Evolutionary conservation across 2,329 filamentous ascomycete species (phyloP).

Genomic region (Fusarium nanum): DNA sequence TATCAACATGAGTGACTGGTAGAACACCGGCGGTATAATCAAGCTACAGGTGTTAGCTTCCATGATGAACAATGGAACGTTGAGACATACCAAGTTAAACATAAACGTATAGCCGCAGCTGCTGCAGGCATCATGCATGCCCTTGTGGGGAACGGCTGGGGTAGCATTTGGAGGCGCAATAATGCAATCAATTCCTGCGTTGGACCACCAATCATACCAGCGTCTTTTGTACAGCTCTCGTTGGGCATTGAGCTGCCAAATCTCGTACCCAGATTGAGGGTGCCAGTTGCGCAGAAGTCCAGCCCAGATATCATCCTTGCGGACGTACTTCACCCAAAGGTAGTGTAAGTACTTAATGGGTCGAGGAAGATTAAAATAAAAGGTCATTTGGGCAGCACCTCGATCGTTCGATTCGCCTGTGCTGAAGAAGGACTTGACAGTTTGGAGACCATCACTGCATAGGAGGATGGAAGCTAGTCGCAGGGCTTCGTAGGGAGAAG

Average conservation of each 20-base stretch:
- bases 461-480: slow-evolving; percentile 82
- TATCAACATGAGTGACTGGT: slow-evolving; percentile 87
- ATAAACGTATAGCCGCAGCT: slow-evolving; percentile 94
- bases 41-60: slow-evolving; percentile 61
- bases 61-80: too few species aligned
- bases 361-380: slow-evolving; percentile 77
- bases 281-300: slow-evolving; percentile 79
- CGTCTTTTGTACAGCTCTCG: slow-evolving; percentile 80
- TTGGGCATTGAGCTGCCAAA: slow-evolving; percentile 83
- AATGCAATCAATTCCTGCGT: slow-evolving; percentile 78
- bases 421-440: slow-evolving; percentile 81
- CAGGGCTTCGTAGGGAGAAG: slow-evolving; percentile 79
- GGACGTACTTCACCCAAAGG: slow-evolving; percentile 87
- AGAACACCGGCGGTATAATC: slow-evolving; percentile 88
- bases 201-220: slow-evolving; percentile 90
- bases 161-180: slow-evolving; percentile 90
- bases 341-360: slow-evolving; percentile 88
- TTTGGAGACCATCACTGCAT: slow-evolving; percentile 85
- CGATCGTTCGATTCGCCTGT: slow-evolving; percentile 82
- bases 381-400: slow-evolving; percentile 79
- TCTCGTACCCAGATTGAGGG: slow-evolving; percentile 78
- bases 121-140: slow-evolving; percentile 85
- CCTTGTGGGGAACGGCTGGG: slow-evolving; percentile 86
- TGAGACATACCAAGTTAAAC: slow-evolving; percentile 79
- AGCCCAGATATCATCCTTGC: slow-evolving; percentile 81